Base-by-base conservation (phyloP, 1,284 basidiomycete genomes). In the Lignosus rhinocerotis region DNA sequence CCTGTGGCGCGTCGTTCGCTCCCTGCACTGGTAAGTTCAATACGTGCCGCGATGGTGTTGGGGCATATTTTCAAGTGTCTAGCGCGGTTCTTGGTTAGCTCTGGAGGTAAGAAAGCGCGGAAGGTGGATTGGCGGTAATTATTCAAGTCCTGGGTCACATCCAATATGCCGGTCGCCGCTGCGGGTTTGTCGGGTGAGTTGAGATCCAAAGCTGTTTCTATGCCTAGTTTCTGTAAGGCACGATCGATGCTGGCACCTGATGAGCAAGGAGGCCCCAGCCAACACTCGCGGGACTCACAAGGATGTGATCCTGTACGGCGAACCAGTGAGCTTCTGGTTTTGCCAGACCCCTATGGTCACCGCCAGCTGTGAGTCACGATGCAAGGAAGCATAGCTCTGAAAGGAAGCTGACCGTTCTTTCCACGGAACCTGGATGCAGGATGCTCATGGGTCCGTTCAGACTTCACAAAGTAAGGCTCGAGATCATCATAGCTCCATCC, bases 401-500 rank as follows among this genome's bases (percentile, higher is more conserved):
- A 31, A 33, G 10, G 6, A 36, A 16, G 21, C 57, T 1, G 51
- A 69, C 68, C 70, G 33, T 45, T n/a, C 25, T 33, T 59, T 7
- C 62, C 62, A 30, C 67, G 53, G 6, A 43, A 54, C 11, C 36
- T 34, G 3, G 55, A 58, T 1, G 31, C 46, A 1, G 56, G 50
- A 48, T 53, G 57, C 14, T 51, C 52, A 12, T 46, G 53, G 0
- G 64, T 52, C 2, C 58, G 64, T 59, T 79, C 73, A 0, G 72
- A 71, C 57, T 72, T 77, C 5, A 67, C 62, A 55, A 79, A 79
- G 47, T 73, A 75, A 0, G 71, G 73, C 53, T 70, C 59, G 7
- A 79, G 49, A 8, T 77, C 73, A 0, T 72, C 63, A 57, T 70
- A 79, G 9, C 69, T 66, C 76, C 76, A 80, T 0, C 74, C 75